These are phyloP conservation scores for Serendipita sp. DNA, from an alignment of 768 basidiomycete species.

Conservation along the genomic window DNA sequence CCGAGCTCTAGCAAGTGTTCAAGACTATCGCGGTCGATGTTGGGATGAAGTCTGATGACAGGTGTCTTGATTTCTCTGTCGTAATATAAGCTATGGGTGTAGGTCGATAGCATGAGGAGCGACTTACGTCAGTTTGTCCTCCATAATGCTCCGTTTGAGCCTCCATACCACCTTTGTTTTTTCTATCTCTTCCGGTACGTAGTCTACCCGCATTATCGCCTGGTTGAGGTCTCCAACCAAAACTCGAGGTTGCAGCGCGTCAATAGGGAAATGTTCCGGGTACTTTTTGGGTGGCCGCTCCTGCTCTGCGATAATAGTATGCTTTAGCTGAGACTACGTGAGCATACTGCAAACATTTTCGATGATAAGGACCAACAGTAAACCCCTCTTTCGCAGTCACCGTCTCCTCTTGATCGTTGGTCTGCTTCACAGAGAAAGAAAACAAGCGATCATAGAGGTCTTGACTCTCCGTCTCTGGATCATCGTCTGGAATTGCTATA, in stretches of 20 bases:
- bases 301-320: neutral
- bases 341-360: neutral
- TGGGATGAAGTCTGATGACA: neutral
- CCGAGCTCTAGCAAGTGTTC: neutral
- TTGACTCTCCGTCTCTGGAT: conserved; percentile 17
- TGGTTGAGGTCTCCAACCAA: conserved; percentile 26
- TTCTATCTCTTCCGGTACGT: conserved; percentile 8
- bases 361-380: conserved; percentile 19
- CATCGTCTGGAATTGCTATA: conserved; percentile 13
- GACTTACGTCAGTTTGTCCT: neutral
- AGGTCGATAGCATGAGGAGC: neutral
- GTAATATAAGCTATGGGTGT: neutral
- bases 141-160: neutral
- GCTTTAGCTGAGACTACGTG: neutral
- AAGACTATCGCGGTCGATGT: neutral
- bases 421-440: conserved; percentile 38
- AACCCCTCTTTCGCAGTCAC: conserved; percentile 30
- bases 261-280: neutral
- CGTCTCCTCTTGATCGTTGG: conserved; percentile 37
- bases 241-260: conserved; percentile 17
- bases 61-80: neutral
- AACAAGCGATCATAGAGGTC: conserved; percentile 33
- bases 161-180: neutral
- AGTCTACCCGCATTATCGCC: conserved; percentile 23
- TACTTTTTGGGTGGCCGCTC: neutral